Base-by-base conservation (phyloP, 805 yeast species). In the Candida tallmaniae region DNA sequence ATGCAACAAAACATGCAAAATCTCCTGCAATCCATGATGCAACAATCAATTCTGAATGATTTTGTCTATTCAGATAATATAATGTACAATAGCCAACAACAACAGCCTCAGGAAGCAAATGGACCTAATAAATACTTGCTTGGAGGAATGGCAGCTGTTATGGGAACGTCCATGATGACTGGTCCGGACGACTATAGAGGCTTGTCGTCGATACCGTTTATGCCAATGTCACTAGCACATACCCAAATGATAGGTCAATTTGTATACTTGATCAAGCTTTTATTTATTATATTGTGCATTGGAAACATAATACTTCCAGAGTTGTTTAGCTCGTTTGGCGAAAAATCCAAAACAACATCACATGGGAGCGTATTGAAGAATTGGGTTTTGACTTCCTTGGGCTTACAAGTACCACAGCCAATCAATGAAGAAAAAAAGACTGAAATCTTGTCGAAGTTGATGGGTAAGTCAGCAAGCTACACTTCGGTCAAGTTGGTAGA, bases 131-230 rank as follows among this genome's bases (percentile, higher is more conserved):
- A 76, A 51, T 48, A 74, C 18, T 51, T 80, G 28, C 49, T 80
- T 41, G 86, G 85, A 11, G 81, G 84, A 14, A 63, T 79, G 64
- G 80, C 83, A 16, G 66, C 78, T 34, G 67, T 80, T 47, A 68
- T 78, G 59, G 85, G 85, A 18, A 70, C 81, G 3, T 73, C 82
- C 1, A 60, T 77, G 31, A 62, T 73, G 35, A 61, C 68, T 31
- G 61, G 56, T 20, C 51, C 48, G 23, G 53, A 58, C 37, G 72
- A 63, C 39, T 60, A 61, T 47, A 65, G 66, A 46, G 71, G 76
- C 3, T 53, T 75, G 42, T 60, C 71, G 36, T 65, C 77, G 0
- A 42, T 73, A 28, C 80, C 80, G 8, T 45, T 58, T 20, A 42
- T 52, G 16, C 58, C 58, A 6, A 24, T 38, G n/a, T 48, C n/a